These are phyloP conservation scores for Acacia confusa DNA, from an alignment of 306 rosid genomes.

Conservation along the genomic window DNA sequence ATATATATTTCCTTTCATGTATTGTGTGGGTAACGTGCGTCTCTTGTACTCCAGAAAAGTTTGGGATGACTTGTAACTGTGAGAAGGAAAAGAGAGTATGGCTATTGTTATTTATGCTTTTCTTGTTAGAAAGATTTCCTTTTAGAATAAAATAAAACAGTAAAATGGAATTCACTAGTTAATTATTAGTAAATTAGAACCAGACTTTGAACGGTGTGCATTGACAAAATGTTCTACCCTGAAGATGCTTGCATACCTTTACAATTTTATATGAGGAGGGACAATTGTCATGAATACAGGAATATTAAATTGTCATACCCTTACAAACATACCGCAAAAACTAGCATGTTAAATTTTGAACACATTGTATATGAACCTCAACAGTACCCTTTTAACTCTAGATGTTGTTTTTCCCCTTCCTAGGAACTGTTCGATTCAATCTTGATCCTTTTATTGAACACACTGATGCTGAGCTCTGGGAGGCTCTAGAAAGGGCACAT, in stretches of 20 bases:
- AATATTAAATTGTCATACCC: slow-evolving; percentile 8
- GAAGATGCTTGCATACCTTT: neutral
- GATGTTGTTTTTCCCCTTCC: neutral
- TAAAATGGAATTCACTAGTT: neutral
- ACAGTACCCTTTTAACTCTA: slow-evolving; percentile 2
- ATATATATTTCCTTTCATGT: neutral
- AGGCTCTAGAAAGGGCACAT: slow-evolving; percentile 82
- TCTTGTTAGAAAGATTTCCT: neutral
- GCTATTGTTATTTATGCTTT: neutral
- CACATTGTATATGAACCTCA: neutral
- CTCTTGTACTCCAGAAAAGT: neutral
- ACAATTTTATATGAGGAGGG: neutral
- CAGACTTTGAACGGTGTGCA: neutral
- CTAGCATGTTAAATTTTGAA: neutral
- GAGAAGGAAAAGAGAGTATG: neutral
- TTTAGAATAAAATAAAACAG: neutral
- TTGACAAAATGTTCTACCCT: neutral
- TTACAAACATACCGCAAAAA: neutral
- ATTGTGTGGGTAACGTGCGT: neutral
- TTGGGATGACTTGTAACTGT: neutral
- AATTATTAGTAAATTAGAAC: neutral
- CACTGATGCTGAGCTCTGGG: slow-evolving; percentile 85
- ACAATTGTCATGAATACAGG: neutral
- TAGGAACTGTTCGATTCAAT: slow-evolving; percentile 84
- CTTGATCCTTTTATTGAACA: slow-evolving; percentile 86